Percentiles rank a stretch among this genome's conserved stretches.
phyloP scores from a whole-genome alignment of 495 filamentous ascomycete genomes.

The Hypoxylon lienhwacheense region DNA sequence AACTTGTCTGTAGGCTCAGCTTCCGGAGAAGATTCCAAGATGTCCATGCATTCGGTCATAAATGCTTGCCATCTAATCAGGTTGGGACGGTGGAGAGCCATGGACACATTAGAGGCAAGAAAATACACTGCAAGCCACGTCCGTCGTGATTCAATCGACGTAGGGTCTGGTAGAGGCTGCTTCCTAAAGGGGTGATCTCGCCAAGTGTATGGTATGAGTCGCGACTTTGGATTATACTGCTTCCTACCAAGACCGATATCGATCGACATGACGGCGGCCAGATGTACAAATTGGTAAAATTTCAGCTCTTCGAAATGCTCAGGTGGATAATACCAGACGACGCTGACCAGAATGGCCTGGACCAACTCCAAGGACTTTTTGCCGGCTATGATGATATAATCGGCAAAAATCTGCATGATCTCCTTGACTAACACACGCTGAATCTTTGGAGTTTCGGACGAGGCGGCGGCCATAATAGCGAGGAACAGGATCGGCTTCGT shows the following conservation, averaged over 20 bases:
- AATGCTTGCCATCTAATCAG: conserved; percentile 80
- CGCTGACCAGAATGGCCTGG: conserved; percentile 72
- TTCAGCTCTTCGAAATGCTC: conserved; percentile 84
- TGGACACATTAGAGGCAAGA: conserved; percentile 67
- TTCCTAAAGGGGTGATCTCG: conserved; percentile 54
- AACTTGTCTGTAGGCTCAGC: conserved; percentile 71
- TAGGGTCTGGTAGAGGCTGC: conserved; percentile 56
- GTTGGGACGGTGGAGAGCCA: conserved; percentile 79
- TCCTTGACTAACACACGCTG: conserved; percentile 68
- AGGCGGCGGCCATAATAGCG: conserved; percentile 72
- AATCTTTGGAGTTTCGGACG: conserved; percentile 58
- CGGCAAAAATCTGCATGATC: conserved; percentile 70
- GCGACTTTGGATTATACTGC: conserved; percentile 45
- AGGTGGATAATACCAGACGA: conserved; percentile 82
- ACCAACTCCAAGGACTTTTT: conserved; percentile 86
- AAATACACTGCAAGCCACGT: conserved; percentile 86
- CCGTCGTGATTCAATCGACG: conserved; percentile 71
- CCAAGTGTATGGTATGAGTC: conserved; percentile 46
- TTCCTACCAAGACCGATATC: conserved; percentile 79
- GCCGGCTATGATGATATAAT: conserved; percentile 71
- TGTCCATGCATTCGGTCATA: conserved; percentile 80
- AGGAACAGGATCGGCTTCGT: conserved; percentile 80
- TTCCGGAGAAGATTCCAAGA: conserved; percentile 70
- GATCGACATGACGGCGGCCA: conserved; percentile 81
- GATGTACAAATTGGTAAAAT: conserved; percentile 85